Conservation (phyloP, 345 rosid species). For the Salix purpurea region DNA sequence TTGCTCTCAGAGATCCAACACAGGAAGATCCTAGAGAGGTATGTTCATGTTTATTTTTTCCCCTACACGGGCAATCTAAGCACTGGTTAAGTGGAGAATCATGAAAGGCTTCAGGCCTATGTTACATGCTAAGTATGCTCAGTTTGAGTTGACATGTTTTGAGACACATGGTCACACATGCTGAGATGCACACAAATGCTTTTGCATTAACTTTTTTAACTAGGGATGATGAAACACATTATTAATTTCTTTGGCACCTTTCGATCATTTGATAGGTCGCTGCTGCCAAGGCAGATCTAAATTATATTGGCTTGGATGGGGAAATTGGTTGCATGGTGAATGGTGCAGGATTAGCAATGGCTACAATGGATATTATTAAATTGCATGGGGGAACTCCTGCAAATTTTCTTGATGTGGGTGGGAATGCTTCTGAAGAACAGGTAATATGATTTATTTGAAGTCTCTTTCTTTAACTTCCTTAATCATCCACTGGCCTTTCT, state of each 20-base stretch:
- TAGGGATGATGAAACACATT: background rate
- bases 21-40: constrained; percentile 99
- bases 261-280: constrained; percentile 54
- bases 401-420: constrained; percentile 97
- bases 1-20: constrained; percentile 80
- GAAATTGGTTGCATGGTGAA: constrained; percentile 99
- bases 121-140: background rate
- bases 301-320: constrained; percentile 96
- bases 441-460: constrained; percentile 31
- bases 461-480: constrained; percentile 6
- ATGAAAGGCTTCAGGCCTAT: background rate
- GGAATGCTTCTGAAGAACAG: constrained; percentile 96
- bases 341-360: constrained; percentile 99
- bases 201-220: background rate
- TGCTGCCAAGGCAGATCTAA: constrained; percentile 93
- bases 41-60: background rate
- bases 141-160: background rate
- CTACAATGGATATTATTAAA: constrained; percentile 98
- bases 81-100: background rate
- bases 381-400: constrained; percentile 99
- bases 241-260: background rate
- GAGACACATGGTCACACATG: background rate
- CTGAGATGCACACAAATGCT: background rate
- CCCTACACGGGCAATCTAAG: background rate
- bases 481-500: background rate